A percentile compares a stretch with the other conserved stretches of the same genome.
These are phyloP conservation scores for Cadophora malorum DNA, from an alignment of 2,329 filamentous ascomycete genomes.

Conservation along the genomic window DNA sequence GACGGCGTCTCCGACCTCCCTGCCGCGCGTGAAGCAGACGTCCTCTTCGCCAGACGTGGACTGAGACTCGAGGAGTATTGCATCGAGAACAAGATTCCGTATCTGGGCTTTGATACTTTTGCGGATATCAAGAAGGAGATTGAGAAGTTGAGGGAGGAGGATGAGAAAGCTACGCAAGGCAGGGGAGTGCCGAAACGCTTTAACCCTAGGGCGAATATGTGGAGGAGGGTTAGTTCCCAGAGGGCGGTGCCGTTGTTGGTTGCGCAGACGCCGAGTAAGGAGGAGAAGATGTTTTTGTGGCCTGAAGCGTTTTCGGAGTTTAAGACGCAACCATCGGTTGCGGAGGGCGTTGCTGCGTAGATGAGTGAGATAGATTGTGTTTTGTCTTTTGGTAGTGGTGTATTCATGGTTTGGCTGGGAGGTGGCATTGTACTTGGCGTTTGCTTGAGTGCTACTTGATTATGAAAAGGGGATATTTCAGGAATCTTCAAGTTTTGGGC, in stretches of 20 bases:
- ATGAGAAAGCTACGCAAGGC: conserved; percentile 66
- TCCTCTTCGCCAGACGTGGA: conserved; percentile 71
- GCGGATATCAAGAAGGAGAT: conserved; percentile 69
- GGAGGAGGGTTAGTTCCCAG: conserved; percentile 67
- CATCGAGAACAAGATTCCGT: conserved; percentile 63
- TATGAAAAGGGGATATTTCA: background rate
- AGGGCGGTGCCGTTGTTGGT: conserved; percentile 57
- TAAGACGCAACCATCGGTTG: conserved; percentile 31
- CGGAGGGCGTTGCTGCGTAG: conserved; percentile 37
- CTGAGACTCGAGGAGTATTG: conserved; percentile 71
- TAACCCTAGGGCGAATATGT: conserved; percentile 73
- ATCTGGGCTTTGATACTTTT: conserved; percentile 70
- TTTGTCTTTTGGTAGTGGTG: background rate
- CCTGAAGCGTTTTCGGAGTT: conserved; percentile 61
- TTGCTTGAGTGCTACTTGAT: background rate
- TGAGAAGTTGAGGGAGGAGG: conserved; percentile 61
- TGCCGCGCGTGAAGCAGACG: conserved; percentile 69
- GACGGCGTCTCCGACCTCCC: conserved; percentile 73
- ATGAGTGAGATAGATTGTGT: background rate
- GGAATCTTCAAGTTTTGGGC: background rate
- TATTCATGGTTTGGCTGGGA: conserved; percentile 6
- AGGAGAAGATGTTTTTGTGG: conserved; percentile 69
- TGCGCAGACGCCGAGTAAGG: conserved; percentile 57
- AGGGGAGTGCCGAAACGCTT: conserved; percentile 64
- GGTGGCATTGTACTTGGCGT: conserved; percentile 26